Evolutionary conservation across 1,139 yeast species (phyloP), one percentile per base, ranked within the genome.

Genomic region (Candida tropicalis): DNA sequence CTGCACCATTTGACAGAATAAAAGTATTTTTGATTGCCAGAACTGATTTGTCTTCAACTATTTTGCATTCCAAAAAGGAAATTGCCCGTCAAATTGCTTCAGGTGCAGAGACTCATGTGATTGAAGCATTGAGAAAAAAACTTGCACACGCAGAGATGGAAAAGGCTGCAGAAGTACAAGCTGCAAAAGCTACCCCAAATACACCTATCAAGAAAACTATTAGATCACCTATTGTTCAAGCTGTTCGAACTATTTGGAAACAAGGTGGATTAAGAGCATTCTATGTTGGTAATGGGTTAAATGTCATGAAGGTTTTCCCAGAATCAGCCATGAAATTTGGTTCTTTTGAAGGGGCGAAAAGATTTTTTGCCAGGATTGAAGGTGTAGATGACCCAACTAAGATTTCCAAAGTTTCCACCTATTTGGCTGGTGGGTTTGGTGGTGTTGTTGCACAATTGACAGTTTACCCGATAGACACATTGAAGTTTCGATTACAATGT

Each of bases 311-410:
- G 60, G 97, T 93, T 24, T 89, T 93, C 59, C 99, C 99, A 0
- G 99, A 93, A 62, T 86, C 96, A 35, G 97, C 99, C 3, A 93
- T 93, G 81, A 93, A 93, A 61, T 93, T 93, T 65, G 98, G 99
- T 3, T 84, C 96, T 3, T 93, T 93, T 63, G 99, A 93, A 62
- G 79, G 91, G 5, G 83, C 93, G 0, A 93, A 93, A 57, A 73
- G 87, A 46, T 60, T 85, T 35, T 71, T 93, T 57, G 86, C 96
- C n/a, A 63, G 69, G 25, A 49, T 90, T 6, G 97, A 89, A 63
- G 96, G 96, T 9, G 82, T 82, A 2, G 75, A 76, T 16, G 95
- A 88, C 58, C 79, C 87, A 2, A 65, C 84, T 1, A 80, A 88
- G 40, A 66, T 93, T 41, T 87, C 97, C 1, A 81, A 85, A 50